phyloP scores from a whole-genome alignment of 352 stramenopile genomes.

The Peronosclerospora sorghi region DNA sequence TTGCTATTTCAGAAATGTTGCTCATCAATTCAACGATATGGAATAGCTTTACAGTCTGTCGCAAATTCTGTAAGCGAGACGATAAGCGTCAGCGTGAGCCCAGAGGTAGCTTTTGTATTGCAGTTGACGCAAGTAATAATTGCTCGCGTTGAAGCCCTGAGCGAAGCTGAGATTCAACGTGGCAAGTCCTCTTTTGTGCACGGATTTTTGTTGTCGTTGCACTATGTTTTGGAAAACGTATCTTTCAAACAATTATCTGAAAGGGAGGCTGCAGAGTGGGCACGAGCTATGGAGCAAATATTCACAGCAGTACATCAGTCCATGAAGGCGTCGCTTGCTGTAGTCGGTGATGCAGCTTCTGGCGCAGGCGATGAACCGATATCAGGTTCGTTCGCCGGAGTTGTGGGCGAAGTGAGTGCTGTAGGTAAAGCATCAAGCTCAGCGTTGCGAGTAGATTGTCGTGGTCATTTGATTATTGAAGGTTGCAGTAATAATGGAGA shows the following conservation, averaged over 20 bases:
- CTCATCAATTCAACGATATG: conserved; percentile 28
- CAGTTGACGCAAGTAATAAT: conserved; percentile 45
- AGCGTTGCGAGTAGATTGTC: conserved; percentile 63
- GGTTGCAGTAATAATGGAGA: conserved; percentile 21
- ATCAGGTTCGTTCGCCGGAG: conserved; percentile 45
- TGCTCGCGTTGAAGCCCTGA: conserved; percentile 24
- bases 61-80: conserved; percentile 1
- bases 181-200: conserved; percentile 65
- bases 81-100: conserved; percentile 2
- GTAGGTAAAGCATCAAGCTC: conserved; percentile 37
- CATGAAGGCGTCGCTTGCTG: conserved; percentile 51
- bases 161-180: conserved; percentile 15
- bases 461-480: conserved; percentile 67
- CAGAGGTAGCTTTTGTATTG: conserved; percentile 40
- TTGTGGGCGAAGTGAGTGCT: conserved; percentile 58
- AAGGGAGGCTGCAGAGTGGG: conserved; percentile 27
- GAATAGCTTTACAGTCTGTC: conserved; percentile 20
- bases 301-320: conserved; percentile 45
- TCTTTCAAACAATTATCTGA: conserved; percentile 24
- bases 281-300: conserved; percentile 29
- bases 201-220: conserved; percentile 59
- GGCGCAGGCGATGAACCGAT: conserved; percentile 51
- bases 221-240: conserved; percentile 65
- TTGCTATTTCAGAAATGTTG: conserved; percentile 62
- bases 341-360: conserved; percentile 67